Base-by-base conservation (phyloP, 306 rosid genomes). In the Cucumis melo region DNA sequence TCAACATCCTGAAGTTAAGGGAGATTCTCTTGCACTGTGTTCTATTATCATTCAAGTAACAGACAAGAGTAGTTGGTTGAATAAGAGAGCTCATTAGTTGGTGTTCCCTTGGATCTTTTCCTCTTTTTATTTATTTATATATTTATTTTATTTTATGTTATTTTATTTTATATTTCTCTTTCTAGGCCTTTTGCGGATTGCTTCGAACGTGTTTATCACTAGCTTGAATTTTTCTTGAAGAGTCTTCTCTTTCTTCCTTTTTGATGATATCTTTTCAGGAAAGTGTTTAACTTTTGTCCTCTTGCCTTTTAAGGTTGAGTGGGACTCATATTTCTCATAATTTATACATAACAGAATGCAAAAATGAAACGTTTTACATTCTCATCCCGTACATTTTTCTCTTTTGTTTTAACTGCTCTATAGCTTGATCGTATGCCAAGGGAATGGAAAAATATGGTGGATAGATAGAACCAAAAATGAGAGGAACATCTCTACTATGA, bases 41-140 rank as follows among this genome's bases (percentile, higher is more conserved):
- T 72, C 61, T 50, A 24, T 72, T 48, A 72, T 72, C 76, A 72
- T 72, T 48, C 24, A 51, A 72, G 76, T 24, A 72, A 51, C 24
- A 51, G 24, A 72, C 76, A 50, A 72, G 76, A 72, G 76, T 72
- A 10, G 76, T 72, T 72, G 76, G 44, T 72, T 50, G 76, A 72
- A 29, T 72, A 72, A 27, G 76, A 72, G 46, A 29, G 76, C 20
- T 72, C 76, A 72, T 50, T 72, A 51, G 44, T 50, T 27, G 8
- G 21, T 72, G 76, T 72, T 72, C 76, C 76, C 76, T 72, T 50
- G 60, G 76, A 72, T 27, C 34, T 72, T 72, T 29, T 27, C 58
- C 75, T 19, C 21, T 68, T 51, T 46, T 46, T 46, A 46, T 46
- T 46, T 46, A 46, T 46, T 46, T 46, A 3, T 46, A 3, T 12